A percentile compares a stretch with the other conserved stretches of the same genome.
phyloP scores from a whole-genome alignment of 192 early-diverging fungal genomes.

The Lunasporangiospora selenospora region DNA sequence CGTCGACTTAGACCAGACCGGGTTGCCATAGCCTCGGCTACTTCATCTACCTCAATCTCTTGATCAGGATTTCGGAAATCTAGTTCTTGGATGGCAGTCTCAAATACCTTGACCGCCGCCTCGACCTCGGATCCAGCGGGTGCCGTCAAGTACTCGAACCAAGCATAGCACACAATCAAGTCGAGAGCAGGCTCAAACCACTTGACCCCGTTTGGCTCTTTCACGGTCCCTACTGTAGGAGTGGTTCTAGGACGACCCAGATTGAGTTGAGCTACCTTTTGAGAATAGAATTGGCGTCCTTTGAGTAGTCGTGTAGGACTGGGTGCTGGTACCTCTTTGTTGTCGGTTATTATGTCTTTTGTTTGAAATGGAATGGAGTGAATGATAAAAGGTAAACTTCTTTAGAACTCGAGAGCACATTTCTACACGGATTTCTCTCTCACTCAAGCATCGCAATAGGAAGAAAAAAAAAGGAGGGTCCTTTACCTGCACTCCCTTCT shows the following conservation, averaged over 20 bases:
- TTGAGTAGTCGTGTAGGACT: slow-evolving; percentile 42
- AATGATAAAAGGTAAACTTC: no score
- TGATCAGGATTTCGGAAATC: slow-evolving; percentile 34
- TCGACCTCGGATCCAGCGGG: slow-evolving; percentile 18
- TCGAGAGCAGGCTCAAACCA: slow-evolving; percentile 40
- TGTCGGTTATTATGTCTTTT: no score
- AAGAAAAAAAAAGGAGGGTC: no score
- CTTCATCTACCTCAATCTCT: slow-evolving; percentile 2
- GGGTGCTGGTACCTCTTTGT: slow-evolving; percentile 7
- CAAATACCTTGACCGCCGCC: slow-evolving; percentile 47
- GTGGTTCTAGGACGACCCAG: slow-evolving; percentile 4
- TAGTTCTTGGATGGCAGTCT: slow-evolving; percentile 33
- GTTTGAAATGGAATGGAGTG: no score
- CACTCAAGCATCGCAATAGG: no score
- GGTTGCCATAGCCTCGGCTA: not conserved
- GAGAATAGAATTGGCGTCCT: slow-evolving; percentile 48
- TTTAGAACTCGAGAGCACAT: no score
- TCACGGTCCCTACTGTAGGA: not conserved
- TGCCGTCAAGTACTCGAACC: slow-evolving; percentile 53
- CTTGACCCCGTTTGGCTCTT: slow-evolving; percentile 12
- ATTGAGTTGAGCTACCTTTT: slow-evolving; percentile 51
- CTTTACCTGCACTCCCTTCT: slow-evolving; percentile 19
- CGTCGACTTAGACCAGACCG: not conserved
- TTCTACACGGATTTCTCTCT: no score
- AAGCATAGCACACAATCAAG: slow-evolving; percentile 48